Percentiles rank a stretch among this genome's conserved stretches.
phyloP scores from a whole-genome alignment of 1,284 basidiomycete genomes.

The Pseudozyma flocculosa region DNA sequence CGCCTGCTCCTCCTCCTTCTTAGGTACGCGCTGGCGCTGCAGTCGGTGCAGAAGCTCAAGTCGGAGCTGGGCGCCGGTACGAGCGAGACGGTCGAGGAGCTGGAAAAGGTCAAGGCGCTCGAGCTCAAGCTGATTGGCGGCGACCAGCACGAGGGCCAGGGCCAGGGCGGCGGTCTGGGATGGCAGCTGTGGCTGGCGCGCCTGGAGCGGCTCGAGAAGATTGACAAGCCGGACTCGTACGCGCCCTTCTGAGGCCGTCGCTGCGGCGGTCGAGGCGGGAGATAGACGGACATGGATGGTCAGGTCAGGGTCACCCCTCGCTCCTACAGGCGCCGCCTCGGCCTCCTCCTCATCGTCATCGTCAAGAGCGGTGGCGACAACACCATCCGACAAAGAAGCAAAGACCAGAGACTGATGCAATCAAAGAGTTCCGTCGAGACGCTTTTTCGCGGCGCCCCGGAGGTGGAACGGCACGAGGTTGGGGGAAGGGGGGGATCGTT shows the following conservation, averaged over 20 bases:
- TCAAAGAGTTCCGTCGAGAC: no score
- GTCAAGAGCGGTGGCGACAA: no score
- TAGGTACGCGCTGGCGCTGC: slow-evolving; percentile 44
- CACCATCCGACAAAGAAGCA: no score
- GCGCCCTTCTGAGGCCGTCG: slow-evolving; percentile 25
- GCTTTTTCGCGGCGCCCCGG: no score
- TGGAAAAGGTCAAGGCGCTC: slow-evolving; percentile 35
- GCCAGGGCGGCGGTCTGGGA: slow-evolving; percentile 15
- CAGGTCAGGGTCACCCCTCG: no score
- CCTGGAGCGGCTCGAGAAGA: slow-evolving; percentile 16
- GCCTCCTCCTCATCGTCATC: no score
- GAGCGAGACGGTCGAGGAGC: slow-evolving; percentile 34
- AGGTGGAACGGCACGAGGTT: no score
- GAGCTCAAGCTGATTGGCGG: slow-evolving; percentile 38
- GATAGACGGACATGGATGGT: no score
- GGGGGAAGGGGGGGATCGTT: no score
- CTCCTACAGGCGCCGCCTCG: no score
- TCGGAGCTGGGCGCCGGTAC: slow-evolving; percentile 50
- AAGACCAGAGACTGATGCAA: no score
- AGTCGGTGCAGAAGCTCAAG: slow-evolving; percentile 40
- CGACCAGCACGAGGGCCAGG: slow-evolving; percentile 6
- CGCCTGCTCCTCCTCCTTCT: background rate
- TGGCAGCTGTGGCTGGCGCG: slow-evolving; percentile 38
- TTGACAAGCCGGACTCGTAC: slow-evolving; percentile 14
- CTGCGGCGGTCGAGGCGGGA: no score